phyloP scores from a whole-genome alignment of 2,329 filamentous ascomycete genomes.

The Ascocoryne sarcoides region DNA sequence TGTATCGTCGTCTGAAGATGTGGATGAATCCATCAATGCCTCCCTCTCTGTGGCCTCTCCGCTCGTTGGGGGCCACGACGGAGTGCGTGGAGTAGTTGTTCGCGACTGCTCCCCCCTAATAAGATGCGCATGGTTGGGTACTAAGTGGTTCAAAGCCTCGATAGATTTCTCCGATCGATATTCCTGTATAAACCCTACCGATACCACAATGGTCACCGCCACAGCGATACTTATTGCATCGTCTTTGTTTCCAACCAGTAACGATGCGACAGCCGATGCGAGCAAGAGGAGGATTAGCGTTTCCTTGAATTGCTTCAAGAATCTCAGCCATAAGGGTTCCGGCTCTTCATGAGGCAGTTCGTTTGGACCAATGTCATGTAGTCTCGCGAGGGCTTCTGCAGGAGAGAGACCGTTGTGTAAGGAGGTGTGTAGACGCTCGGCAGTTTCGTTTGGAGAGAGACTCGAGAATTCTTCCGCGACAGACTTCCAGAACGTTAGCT shows the following conservation, averaged over 20 bases:
- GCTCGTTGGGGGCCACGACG: constrained; percentile 40
- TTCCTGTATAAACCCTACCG: constrained; percentile 93
- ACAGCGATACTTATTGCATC: constrained; percentile 94
- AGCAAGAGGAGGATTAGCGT: constrained; percentile 89
- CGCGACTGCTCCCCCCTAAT: constrained; percentile 46
- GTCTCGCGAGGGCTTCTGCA: constrained; percentile 68
- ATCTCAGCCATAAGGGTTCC: constrained; percentile 90
- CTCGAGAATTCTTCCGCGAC: constrained; percentile 51
- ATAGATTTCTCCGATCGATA: constrained; percentile 96
- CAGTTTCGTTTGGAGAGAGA: constrained; percentile 71
- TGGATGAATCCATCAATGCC: constrained; percentile 16
- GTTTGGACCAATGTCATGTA: constrained; percentile 78
- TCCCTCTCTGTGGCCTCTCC: constrained; percentile 19
- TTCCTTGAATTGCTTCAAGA: constrained; percentile 94
- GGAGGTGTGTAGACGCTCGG: constrained; percentile 72
- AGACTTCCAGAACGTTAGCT: constrained; percentile 22
- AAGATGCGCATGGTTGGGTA: constrained; percentile 93
- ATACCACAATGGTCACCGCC: constrained; percentile 93
- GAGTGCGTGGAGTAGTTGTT: constrained; percentile 17
- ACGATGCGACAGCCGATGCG: constrained; percentile 76
- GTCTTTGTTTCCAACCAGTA: constrained; percentile 86
- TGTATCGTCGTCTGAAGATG: constrained; percentile 44
- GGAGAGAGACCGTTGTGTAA: constrained; percentile 72
- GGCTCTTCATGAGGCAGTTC: constrained; percentile 91
- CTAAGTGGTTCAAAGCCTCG: constrained; percentile 85